Percentiles rank a stretch among this genome's conserved stretches.
Evolutionary conservation across 345 rosid genomes (phyloP).

Genomic region (Brassica juncea): DNA sequence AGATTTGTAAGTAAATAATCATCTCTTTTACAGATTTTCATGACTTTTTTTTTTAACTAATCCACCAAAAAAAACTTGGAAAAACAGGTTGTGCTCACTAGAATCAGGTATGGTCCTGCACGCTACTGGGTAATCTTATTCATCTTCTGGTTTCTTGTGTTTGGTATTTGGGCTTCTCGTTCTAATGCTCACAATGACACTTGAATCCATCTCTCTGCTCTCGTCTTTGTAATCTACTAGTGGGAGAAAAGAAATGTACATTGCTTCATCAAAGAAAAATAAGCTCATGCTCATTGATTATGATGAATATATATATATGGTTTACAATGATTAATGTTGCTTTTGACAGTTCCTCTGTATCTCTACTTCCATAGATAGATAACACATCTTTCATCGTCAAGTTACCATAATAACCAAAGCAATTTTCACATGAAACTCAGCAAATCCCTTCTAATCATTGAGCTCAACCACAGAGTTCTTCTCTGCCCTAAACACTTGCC

Average conservation of each 20-base stretch:
- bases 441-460: too few species aligned
- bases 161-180: constrained; percentile 93
- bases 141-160: constrained; percentile 96
- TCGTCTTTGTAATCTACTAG: constrained; percentile 33
- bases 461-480: too few species aligned
- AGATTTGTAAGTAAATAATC: constrained; percentile 70
- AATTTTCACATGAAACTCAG: background rate
- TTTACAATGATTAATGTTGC: background rate
- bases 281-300: constrained; percentile 28
- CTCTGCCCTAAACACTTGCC: too few species aligned
- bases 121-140: constrained; percentile 95
- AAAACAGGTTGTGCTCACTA: constrained; percentile 78
- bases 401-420: background rate
- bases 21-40: background rate
- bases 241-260: constrained; percentile 31
- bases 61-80: constrained; percentile 16
- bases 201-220: constrained; percentile 21
- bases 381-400: constrained; percentile 10
- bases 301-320: constrained; percentile 26
- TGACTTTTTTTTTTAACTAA: background rate
- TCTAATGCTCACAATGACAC: constrained; percentile 22
- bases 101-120: constrained; percentile 96
- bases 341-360: background rate
- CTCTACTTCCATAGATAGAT: background rate
- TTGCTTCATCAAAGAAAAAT: constrained; percentile 29